Percentiles rank a stretch among this genome's conserved stretches.
phyloP scores from a whole-genome alignment of 2,329 filamentous ascomycete species.

The Epichloe coenophiala region DNA sequence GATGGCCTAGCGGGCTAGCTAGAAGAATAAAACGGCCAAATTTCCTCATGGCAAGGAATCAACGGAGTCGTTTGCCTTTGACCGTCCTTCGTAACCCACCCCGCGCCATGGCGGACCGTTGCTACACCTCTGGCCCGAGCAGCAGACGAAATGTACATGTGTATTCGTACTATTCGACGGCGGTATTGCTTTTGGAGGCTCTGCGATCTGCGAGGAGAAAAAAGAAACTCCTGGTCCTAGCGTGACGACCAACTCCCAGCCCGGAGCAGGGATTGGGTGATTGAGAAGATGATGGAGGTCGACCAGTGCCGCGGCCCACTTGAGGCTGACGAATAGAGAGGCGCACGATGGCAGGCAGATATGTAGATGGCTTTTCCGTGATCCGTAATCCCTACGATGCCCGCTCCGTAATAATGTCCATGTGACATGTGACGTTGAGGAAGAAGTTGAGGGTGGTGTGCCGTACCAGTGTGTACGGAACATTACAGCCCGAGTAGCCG shows the following conservation, averaged over 20 bases:
- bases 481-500: too few species aligned
- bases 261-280: slow-evolving; percentile 1
- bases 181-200: neutral
- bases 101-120: neutral
- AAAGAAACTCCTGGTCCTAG: slow-evolving; percentile 1
- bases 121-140: neutral
- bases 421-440: too few species aligned
- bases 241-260: neutral
- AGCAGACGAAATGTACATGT: neutral
- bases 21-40: too few species aligned
- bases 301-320: neutral
- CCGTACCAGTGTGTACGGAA: too few species aligned
- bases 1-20: too few species aligned
- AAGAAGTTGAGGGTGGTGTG: too few species aligned
- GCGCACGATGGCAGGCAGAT: too few species aligned
- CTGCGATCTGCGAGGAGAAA: neutral
- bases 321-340: neutral
- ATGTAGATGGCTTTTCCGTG: too few species aligned
- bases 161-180: too few species aligned
- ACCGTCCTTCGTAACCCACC: neutral
- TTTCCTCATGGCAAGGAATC: neutral
- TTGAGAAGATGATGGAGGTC: neutral
- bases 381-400: too few species aligned
- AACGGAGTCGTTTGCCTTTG: neutral
- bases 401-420: too few species aligned